These are phyloP conservation scores for Urtica urens DNA, from an alignment of 306 rosid genomes.

Conservation along the genomic window DNA sequence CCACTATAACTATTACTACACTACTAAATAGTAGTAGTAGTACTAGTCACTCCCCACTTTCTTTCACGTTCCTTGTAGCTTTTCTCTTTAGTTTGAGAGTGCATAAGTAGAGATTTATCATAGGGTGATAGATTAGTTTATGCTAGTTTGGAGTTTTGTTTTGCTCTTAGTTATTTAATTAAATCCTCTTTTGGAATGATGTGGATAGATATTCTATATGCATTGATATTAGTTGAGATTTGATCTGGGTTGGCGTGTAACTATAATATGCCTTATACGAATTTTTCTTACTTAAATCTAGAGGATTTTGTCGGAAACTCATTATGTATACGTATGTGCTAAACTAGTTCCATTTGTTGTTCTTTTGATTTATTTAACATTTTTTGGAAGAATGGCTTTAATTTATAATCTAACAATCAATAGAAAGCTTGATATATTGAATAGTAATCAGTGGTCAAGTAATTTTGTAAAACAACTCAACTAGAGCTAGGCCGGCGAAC, in stretches of 20 bases:
- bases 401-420: neutral
- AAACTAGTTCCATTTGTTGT: too few relatives aligned
- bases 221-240: neutral
- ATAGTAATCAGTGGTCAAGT: neutral
- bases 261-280: neutral
- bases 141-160: neutral
- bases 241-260: neutral
- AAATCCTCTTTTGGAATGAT: neutral
- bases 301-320: slow-evolving; percentile 6
- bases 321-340: slow-evolving; percentile 4
- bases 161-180: neutral
- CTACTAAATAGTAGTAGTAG: neutral
- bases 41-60: neutral
- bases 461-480: neutral
- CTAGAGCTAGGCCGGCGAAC: too few relatives aligned
- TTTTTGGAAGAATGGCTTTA: too few relatives aligned
- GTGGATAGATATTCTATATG: neutral
- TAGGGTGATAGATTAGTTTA: neutral
- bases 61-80: too few relatives aligned
- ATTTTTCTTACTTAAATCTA: slow-evolving; percentile 3
- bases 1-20: too few relatives aligned
- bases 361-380: too few relatives aligned
- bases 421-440: neutral
- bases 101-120: too few relatives aligned
- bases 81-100: too few relatives aligned